Evolutionary conservation across 768 basidiomycete species (phyloP).

Genomic region (Russula foetens): DNA sequence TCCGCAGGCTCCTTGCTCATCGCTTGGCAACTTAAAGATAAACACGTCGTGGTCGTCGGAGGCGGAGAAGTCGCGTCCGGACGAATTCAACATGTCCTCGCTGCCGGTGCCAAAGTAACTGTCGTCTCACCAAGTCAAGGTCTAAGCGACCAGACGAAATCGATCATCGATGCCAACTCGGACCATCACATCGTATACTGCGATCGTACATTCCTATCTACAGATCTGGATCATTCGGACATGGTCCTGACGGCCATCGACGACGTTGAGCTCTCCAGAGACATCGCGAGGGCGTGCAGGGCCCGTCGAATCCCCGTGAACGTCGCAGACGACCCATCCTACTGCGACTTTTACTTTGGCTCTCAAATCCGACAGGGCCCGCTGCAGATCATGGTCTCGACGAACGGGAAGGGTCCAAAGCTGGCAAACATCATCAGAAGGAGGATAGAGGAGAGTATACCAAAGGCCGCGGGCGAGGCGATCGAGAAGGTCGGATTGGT

Average conservation of each 20-base stretch:
- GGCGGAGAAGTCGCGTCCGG: conserved; percentile 90
- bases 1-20: conserved; percentile 64
- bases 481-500: conserved; percentile 75
- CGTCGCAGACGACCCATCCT: conserved; percentile 91
- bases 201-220: conserved; percentile 57
- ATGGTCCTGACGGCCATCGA: conserved; percentile 95
- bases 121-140: conserved; percentile 66
- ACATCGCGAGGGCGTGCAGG: conserved; percentile 67
- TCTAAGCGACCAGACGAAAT: conserved; percentile 51
- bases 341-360: conserved; percentile 98
- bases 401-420: conserved; percentile 88
- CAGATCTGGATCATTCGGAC: conserved; percentile 63
- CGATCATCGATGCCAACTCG: conserved; percentile 38
- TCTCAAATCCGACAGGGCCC: conserved; percentile 86
- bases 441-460: conserved; percentile 58
- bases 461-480: conserved; percentile 64
- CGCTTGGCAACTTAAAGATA: conserved; percentile 87
- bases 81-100: conserved; percentile 78
- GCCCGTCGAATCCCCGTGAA: conserved; percentile 76
- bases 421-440: conserved; percentile 78
- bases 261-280: conserved; percentile 57
- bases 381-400: conserved; percentile 92
- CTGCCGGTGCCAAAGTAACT: conserved; percentile 68
- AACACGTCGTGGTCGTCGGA: conserved; percentile 83
- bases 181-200: conserved; percentile 56